Conservation (phyloP, 768 basidiomycete species). For the Xerocomus brunneocitrinus region DNA sequence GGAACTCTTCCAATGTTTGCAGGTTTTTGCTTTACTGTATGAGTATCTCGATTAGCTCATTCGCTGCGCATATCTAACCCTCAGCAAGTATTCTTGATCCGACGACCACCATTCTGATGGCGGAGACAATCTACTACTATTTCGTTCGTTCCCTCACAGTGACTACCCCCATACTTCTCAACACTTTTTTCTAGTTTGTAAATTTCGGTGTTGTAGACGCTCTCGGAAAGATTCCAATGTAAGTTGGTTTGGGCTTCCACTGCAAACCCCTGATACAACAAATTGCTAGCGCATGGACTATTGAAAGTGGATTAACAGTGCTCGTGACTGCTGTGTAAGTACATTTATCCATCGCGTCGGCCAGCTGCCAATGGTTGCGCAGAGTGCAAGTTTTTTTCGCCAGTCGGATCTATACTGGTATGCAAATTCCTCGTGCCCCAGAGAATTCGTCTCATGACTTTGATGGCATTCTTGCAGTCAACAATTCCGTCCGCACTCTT, state of each 20-base stretch:
- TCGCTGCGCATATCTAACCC: neutral
- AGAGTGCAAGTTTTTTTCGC: conserved; percentile 15
- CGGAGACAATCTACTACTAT: conserved; percentile 15
- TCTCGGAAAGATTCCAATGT: conserved; percentile 7
- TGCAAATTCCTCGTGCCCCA: neutral
- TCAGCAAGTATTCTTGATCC: conserved; percentile 13
- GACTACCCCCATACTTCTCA: neutral
- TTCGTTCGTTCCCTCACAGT: conserved; percentile 9
- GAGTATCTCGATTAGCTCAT: neutral
- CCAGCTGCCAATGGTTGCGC: neutral
- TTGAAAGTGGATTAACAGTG: conserved; percentile 14
- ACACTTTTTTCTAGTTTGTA: conserved; percentile 2
- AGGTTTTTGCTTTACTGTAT: conserved; percentile 17
- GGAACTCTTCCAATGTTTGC: neutral
- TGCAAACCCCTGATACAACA: neutral
- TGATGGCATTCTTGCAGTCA: conserved; percentile 2
- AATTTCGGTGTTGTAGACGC: conserved; percentile 12
- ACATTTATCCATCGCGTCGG: neutral
- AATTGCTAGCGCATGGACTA: conserved; percentile 11
- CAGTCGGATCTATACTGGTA: conserved; percentile 9
- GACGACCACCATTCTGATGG: conserved; percentile 15
- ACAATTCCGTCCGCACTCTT: neutral
- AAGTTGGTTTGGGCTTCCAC: neutral
- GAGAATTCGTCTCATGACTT: neutral
- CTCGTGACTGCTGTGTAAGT: conserved; percentile 15